Conservation (phyloP, 2,329 filamentous ascomycete species). For the Pyrenophora teres region DNA sequence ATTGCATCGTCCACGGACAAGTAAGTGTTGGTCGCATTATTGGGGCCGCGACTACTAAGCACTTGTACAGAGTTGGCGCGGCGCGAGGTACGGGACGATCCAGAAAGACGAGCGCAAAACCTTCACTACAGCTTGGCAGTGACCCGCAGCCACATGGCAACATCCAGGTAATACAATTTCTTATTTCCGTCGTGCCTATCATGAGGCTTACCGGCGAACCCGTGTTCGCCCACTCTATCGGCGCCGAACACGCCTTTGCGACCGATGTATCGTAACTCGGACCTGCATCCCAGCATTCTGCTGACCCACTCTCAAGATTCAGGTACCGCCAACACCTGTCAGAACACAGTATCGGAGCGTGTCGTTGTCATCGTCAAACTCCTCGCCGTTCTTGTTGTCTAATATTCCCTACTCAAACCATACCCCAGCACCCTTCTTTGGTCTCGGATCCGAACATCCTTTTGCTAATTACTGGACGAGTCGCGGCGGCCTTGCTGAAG, state of each 20-base stretch:
- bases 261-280: not conserved
- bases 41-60: slow-evolving; percentile 25
- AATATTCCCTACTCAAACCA: slow-evolving; percentile 73
- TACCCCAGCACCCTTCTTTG: slow-evolving; percentile 76
- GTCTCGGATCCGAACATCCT: slow-evolving; percentile 77
- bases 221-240: slow-evolving; percentile 15
- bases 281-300: slow-evolving; percentile 1
- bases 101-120: slow-evolving; percentile 38
- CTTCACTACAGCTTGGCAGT: slow-evolving; percentile 27
- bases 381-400: slow-evolving; percentile 64
- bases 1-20: slow-evolving; percentile 64
- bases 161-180: slow-evolving; percentile 35
- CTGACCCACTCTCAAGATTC: slow-evolving; percentile 26
- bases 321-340: slow-evolving; percentile 36
- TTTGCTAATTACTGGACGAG: slow-evolving; percentile 88
- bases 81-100: slow-evolving; percentile 31
- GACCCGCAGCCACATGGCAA: slow-evolving; percentile 29
- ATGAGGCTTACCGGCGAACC: slow-evolving; percentile 13
- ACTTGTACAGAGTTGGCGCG: slow-evolving; percentile 30
- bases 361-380: slow-evolving; percentile 47
- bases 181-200: slow-evolving; percentile 22
- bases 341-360: slow-evolving; percentile 39
- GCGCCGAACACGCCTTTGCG: not conserved
- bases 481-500: slow-evolving; percentile 73
- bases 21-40: slow-evolving; percentile 39